Evolutionary conservation across 1,139 yeast genomes (phyloP).

Genomic region (Yamadazyma mexicana): DNA sequence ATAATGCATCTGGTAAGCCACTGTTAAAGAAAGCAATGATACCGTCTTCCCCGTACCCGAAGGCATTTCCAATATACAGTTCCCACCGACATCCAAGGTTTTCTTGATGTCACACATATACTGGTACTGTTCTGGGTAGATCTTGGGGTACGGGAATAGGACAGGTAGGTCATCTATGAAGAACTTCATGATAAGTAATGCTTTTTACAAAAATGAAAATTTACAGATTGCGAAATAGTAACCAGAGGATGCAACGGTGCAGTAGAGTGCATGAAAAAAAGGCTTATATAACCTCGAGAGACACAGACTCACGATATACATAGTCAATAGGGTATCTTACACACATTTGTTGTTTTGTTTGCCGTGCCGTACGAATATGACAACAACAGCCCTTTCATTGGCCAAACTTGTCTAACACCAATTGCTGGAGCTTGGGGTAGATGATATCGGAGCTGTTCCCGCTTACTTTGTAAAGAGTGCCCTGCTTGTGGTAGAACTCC

Average conservation of each 20-base stretch:
- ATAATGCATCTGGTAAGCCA: slow-evolving; percentile 93
- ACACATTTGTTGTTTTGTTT: too few relatives aligned
- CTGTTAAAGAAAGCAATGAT: slow-evolving; percentile 82
- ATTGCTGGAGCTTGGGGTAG: slow-evolving; percentile 56
- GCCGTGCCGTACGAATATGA: too few relatives aligned
- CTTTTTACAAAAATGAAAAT: too few relatives aligned
- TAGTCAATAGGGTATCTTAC: too few relatives aligned
- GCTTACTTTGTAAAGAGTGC: slow-evolving; percentile 55
- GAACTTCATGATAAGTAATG: slow-evolving; percentile 57
- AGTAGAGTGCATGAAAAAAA: too few relatives aligned
- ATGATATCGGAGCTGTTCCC: slow-evolving; percentile 86
- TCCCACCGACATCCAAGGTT: slow-evolving; percentile 96
- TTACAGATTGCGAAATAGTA: background rate
- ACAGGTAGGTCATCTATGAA: slow-evolving; percentile 94
- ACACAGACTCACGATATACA: too few relatives aligned
- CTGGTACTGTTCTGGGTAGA: slow-evolving; percentile 96
- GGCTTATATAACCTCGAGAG: too few relatives aligned
- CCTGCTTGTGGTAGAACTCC: slow-evolving; percentile 54
- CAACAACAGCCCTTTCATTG: too few relatives aligned
- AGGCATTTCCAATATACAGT: slow-evolving; percentile 97
- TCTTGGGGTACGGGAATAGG: slow-evolving; percentile 93
- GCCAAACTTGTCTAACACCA: slow-evolving; percentile 35
- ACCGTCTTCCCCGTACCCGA: slow-evolving; percentile 99
- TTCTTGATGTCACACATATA: slow-evolving; percentile 95
- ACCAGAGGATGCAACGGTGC: too few relatives aligned